Evolutionary conservation across 208 protist species (phyloP), one percentile per base, ranked within the genome.

Genomic region (Trypanosoma boissoni): DNA sequence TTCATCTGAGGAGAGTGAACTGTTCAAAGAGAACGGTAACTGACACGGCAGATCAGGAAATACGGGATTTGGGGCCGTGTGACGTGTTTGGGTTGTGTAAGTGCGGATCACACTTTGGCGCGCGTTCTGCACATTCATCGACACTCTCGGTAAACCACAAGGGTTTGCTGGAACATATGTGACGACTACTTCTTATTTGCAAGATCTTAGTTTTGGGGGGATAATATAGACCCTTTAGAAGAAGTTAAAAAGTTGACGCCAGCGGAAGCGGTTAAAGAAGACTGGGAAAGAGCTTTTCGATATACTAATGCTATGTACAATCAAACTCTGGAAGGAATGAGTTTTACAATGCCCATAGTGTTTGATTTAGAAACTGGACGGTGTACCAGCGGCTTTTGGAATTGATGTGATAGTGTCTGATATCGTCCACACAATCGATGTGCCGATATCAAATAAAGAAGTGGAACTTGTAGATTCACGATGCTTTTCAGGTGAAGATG

Each of bases 391-490:
- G 9, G 52, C 74, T 34, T 73, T 64, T 5, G 66, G 62, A 12
- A 48, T 86, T 21, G 78, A 82, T 51, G 61, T 86, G 12, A 68
- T 37, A 24, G 58, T 78, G 10, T 53, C 58, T 59, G 16, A 21
- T 23, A 48, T 86, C 14, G 71, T 68, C 28, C 49, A 48, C 26
- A 56, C 51, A 8, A 62, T 81, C 14, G 72, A 67, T 57, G 43
- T 62, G n/a, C 51, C 46, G 8, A 12, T 39, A 39, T 12, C 34
- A 16, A 39, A 39, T 39, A 39, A 63, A 4, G 78, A 85, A 57
- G 21, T 80, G 3, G 49, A 80, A 24, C 53, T 85, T 10, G 70
- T 68, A 18, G 78, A 80, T 61, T 71, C 55, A 29, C 49, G 45
- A 42, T 57, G 52, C 62, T 64, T 58, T 58, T 29, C 58, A n/a